Base-by-base conservation (phyloP, 768 basidiomycete species). In the Gymnopilus dilepis region DNA sequence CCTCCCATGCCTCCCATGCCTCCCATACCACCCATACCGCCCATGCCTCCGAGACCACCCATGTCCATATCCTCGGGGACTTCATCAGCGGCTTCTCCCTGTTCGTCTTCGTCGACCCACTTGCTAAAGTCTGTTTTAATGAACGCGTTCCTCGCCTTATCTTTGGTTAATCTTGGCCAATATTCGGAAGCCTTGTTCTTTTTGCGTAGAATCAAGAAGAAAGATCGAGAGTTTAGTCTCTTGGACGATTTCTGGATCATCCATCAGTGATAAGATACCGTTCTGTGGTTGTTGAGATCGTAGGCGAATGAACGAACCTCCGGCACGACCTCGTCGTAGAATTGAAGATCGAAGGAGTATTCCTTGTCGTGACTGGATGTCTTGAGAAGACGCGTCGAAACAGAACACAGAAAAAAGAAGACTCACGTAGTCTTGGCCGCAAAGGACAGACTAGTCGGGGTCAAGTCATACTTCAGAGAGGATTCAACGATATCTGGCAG, bases 61-160 rank as follows among this genome's bases (percentile, higher is more conserved):
- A 85, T 85, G 1, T 85, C 86, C 3, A 78, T 78, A 1, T 88
- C 86, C 0, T 82, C 85, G 9, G 80, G 82, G 2, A 76, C 72
- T n/a, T 78, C 60, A 8, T 64, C 70, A 1, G 74, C 66, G 22
- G 76, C 83, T 53, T 82, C 90, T 40, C 92, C 91, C 77, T 98
- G 97, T 73, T 99, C 96, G 72, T 98, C 97, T 79, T 98, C 96
- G 70, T 98, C 96, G 41, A 91, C 90, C 95, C 95, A 98, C 79
- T 92, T 97, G 66, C 81, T 81, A 74, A 98, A 98, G 76, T 98
- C 94, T 45, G 95, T 97, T 84, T 97, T 98, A 76, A 98, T 79
- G 77, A 86, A 96, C 59, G 87, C 80, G 53, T 82, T 86, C 76
- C 85, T 92, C 62, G 85, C 71, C 76, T 95, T 96, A 62, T 92